phyloP scores from a whole-genome alignment of 495 filamentous ascomycete genomes.

The Neurospora sp. region DNA sequence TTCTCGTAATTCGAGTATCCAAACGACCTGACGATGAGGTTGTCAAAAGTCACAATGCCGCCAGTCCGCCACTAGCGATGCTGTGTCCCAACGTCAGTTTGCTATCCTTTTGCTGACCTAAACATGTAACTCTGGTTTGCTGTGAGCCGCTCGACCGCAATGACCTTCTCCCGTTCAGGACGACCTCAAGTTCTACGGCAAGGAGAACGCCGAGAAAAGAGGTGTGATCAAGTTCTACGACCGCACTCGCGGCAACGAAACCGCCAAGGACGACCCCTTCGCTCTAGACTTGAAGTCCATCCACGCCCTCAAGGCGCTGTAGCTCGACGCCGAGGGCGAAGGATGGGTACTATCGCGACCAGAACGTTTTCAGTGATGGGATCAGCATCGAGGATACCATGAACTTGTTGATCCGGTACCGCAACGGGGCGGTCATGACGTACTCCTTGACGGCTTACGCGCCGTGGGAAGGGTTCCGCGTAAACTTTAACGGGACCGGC shows the following conservation, averaged over 20 bases:
- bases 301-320: constrained; percentile 43
- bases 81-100: no score
- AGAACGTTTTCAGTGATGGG: constrained; percentile 49
- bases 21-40: no score
- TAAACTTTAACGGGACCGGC: constrained; percentile 37
- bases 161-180: no score
- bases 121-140: no score
- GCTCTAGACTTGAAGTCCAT: constrained; percentile 41
- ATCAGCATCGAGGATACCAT: constrained; percentile 53
- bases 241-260: constrained; percentile 27
- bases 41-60: no score
- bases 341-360: constrained; percentile 47
- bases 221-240: constrained; percentile 30
- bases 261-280: constrained; percentile 33
- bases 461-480: constrained; percentile 40
- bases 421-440: constrained; percentile 39
- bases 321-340: constrained; percentile 49
- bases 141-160: no score
- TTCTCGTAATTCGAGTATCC: no score
- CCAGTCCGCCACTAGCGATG: no score
- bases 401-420: constrained; percentile 47
- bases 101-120: no score
- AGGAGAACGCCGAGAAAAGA: constrained; percentile 34
- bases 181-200: constrained; percentile 38
- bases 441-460: constrained; percentile 40